Evolutionary conservation across 352 stramenopile genomes (phyloP).

Genomic region (Globisporangium recalcitrans): DNA sequence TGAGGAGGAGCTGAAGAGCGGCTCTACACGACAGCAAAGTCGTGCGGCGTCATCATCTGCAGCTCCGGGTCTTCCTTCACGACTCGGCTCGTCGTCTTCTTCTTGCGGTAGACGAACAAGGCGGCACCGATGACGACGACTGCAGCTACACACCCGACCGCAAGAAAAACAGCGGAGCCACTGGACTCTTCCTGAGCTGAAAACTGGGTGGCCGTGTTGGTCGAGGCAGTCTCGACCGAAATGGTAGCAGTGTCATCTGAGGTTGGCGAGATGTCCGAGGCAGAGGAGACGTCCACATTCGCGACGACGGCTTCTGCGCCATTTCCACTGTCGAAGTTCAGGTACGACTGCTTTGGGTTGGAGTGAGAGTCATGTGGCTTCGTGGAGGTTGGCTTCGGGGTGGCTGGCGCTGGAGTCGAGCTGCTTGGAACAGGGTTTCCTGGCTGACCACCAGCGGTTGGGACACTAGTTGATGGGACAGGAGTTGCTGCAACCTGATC

Average conservation of each 20-base stretch:
- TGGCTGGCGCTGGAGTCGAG: not conserved
- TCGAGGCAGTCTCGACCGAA: not conserved
- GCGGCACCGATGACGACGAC: conserved; percentile 3
- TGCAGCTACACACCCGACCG: not conserved
- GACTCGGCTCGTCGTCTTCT: not conserved
- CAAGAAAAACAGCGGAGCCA: not conserved
- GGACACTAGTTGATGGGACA: too few relatives aligned
- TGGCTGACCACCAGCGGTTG: not conserved
- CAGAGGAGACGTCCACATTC: not conserved
- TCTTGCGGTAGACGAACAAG: conserved; percentile 2
- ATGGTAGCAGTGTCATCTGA: not conserved
- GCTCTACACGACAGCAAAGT: conserved; percentile 3
- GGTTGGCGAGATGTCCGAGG: not conserved
- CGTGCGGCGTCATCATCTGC: conserved; percentile 1
- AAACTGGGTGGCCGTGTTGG: not conserved
- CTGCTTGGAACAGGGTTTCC: not conserved
- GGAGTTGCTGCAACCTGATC: not conserved
- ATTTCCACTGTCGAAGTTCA: not conserved
- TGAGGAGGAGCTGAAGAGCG: not conserved
- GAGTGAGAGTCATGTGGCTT: not conserved
- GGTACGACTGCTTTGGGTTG: conserved; percentile 6
- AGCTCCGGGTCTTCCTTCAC: not conserved
- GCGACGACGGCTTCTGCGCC: not conserved
- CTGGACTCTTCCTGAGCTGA: not conserved
- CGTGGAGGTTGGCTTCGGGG: not conserved